Evolutionary conservation across 129 eudicot species (phyloP).

Genomic region (Centella asiatica): DNA sequence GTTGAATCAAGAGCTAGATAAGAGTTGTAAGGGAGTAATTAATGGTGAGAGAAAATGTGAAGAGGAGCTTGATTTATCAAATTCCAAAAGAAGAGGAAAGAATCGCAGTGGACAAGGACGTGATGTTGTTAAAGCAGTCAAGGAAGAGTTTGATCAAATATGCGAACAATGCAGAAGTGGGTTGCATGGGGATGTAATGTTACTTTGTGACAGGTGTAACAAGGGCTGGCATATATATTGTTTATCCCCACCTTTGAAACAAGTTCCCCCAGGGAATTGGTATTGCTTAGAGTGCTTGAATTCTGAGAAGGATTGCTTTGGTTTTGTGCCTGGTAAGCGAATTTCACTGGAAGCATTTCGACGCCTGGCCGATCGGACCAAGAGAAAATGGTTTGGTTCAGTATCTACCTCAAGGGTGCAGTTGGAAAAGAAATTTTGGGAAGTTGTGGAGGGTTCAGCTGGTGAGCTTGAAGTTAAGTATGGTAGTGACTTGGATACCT

Average conservation of each 20-base stretch:
- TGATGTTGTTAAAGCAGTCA: slow-evolving; percentile 30
- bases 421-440: slow-evolving; percentile 97
- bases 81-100: slow-evolving; percentile 52
- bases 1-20: slow-evolving; percentile 44
- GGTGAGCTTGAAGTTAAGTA: slow-evolving; percentile 96
- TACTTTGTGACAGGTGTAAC: slow-evolving; percentile 89
- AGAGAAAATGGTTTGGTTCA: slow-evolving; percentile 91
- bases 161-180: slow-evolving; percentile 97
- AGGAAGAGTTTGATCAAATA: slow-evolving; percentile 66
- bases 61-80: slow-evolving; percentile 20
- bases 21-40: slow-evolving; percentile 36
- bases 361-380: slow-evolving; percentile 83
- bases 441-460: slow-evolving; percentile 92
- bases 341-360: slow-evolving; percentile 74
- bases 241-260: slow-evolving; percentile 85
- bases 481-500: slow-evolving; percentile 98
- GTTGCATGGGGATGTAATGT: slow-evolving; percentile 96
- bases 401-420: slow-evolving; percentile 56
- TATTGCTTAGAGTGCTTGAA: slow-evolving; percentile 91
- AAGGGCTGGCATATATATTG: slow-evolving; percentile 97
- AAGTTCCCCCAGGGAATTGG: slow-evolving; percentile 91
- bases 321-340: slow-evolving; percentile 88
- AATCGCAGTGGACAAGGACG: slow-evolving; percentile 48
- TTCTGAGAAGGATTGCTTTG: slow-evolving; percentile 88
- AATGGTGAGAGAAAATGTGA: slow-evolving; percentile 30